Percentiles rank a stretch among this genome's conserved stretches.
Evolutionary conservation across 2,329 filamentous ascomycete genomes (phyloP).

Genomic region (Ophiostoma piceae): DNA sequence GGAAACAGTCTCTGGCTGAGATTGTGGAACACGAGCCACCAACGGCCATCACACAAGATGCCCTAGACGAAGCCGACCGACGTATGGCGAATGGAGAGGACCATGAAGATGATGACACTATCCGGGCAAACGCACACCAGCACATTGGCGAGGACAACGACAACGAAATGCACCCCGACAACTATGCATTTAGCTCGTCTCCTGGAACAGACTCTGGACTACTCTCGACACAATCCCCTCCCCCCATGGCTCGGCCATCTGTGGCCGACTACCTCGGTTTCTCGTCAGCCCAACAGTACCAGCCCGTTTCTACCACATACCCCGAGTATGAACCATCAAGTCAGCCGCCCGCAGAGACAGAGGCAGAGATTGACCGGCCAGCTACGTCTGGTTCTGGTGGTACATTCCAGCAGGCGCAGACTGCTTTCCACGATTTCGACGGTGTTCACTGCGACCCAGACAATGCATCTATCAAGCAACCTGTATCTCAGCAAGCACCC

Average conservation of each 20-base stretch:
- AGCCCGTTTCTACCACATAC: not conserved
- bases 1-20: slow-evolving; percentile 48
- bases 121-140: slow-evolving; percentile 36
- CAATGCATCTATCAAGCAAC: slow-evolving; percentile 2
- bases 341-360: not conserved
- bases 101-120: slow-evolving; percentile 37
- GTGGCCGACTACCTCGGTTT: slow-evolving; percentile 18
- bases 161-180: slow-evolving; percentile 22
- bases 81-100: slow-evolving; percentile 33
- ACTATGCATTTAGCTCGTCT: slow-evolving; percentile 26
- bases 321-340: slow-evolving; percentile 8
- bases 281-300: slow-evolving; percentile 1
- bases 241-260: slow-evolving; percentile 10
- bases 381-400: slow-evolving; percentile 51
- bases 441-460: slow-evolving; percentile 68
- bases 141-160: slow-evolving; percentile 32
- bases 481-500: not conserved
- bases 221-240: slow-evolving; percentile 12
- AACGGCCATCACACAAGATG: slow-evolving; percentile 46
- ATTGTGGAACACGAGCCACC: slow-evolving; percentile 53
- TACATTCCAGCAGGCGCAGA: slow-evolving; percentile 60
- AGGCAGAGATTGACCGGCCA: slow-evolving; percentile 34
- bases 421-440: slow-evolving; percentile 75
- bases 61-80: slow-evolving; percentile 51
- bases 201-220: slow-evolving; percentile 18